Evolutionary conservation across 176 grass and related monocot genomes (phyloP), one percentile per base, ranked within the genome.

Genomic region (Eleusine indica): DNA sequence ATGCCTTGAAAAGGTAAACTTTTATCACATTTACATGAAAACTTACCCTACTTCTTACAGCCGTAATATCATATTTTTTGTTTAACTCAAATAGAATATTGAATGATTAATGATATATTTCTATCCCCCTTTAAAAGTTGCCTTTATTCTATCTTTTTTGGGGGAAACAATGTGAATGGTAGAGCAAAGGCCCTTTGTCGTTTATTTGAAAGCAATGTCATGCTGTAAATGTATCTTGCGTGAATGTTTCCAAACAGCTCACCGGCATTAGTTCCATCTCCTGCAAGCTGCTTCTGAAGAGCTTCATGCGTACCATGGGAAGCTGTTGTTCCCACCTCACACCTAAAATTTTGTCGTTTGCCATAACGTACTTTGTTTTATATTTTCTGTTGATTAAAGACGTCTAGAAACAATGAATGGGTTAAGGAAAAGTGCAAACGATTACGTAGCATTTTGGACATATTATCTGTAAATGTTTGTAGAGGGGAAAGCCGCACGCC

Each of bases 161-260:
- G 56, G 19, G 53, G 5, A 21, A 56, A 56, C 53, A 12, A 9
- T 60, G 18, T 60, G 21, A 60, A 9, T 22, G 56, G 18, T 60
- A 9, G 7, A 60, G 56, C 21, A 2, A 60, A 60, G 28, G 9
- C 28, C 60, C 9, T 70, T 85, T 78, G 51, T 51, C 48, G 44
- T 70, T 71, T 62, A 70, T 62, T 2, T 77, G 25, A 61, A 60
- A 77, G 2, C 49, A 16, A 47, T 68, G 68, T 56, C 7, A 38
- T 43, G 56, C 13, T 70, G 15, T 58, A 21, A 44, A 29, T 77
- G 41, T 10, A 46, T 77, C 22, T 58, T 77, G 39, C 38, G 22
- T 77, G 73, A 77, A 44, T 17, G 3, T 63, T 60, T 84, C 37
- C n/a, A 63, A 77, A 77, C 68, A 85, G 12, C 73, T 84, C 9